phyloP scores from a whole-genome alignment of 2,329 filamentous ascomycete species.

The Cladophialophora chaetospira region DNA sequence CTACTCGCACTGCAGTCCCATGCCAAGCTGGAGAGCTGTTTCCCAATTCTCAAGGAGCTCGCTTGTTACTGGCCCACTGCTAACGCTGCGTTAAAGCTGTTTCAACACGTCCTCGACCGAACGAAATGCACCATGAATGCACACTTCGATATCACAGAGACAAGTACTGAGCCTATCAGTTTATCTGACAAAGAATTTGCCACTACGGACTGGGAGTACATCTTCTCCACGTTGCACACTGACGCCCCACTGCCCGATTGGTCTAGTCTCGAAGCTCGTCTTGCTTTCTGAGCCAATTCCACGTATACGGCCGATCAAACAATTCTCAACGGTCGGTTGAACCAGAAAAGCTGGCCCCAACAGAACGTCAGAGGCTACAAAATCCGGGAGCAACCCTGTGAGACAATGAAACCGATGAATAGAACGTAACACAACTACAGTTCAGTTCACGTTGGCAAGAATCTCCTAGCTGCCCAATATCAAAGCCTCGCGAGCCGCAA shows the following conservation, averaged over 20 bases:
- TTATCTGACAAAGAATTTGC: neutral
- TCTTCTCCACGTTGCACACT: neutral
- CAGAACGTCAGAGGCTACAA: neutral
- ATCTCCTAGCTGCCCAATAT: too few species aligned
- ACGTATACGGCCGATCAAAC: neutral
- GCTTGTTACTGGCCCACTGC: neutral
- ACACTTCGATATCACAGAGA: neutral
- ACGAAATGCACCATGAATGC: neutral
- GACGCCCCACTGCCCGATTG: neutral
- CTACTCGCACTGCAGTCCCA: conserved; percentile 1
- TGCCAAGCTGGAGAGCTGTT: neutral
- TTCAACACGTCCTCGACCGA: neutral
- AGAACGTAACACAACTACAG: too few species aligned
- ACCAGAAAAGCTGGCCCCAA: neutral
- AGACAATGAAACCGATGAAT: neutral
- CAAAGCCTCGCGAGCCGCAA: too few species aligned
- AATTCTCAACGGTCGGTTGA: neutral
- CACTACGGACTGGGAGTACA: neutral
- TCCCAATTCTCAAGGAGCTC: conserved; percentile 2
- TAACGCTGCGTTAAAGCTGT: neutral
- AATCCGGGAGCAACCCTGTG: neutral
- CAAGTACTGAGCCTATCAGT: neutral
- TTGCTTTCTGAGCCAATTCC: neutral
- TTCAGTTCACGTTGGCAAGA: too few species aligned
- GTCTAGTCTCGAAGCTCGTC: neutral